Conservation (phyloP, 2,329 filamentous ascomycete species). For the Scytalidium lignicola region DNA sequence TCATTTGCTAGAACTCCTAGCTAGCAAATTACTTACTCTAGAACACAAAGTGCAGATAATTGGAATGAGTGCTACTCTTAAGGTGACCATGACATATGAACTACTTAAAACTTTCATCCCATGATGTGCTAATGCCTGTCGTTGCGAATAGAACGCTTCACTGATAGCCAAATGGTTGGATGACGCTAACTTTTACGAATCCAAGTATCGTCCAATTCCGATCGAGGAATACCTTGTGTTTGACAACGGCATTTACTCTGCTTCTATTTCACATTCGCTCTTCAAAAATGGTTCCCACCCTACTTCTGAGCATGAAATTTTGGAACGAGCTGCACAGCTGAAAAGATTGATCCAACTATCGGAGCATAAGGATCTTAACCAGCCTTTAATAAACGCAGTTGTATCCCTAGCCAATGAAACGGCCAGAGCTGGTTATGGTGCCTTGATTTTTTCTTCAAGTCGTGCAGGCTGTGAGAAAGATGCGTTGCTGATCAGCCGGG, state of each 20-base stretch:
- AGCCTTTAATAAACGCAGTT: slow-evolving; percentile 64
- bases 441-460: slow-evolving; percentile 69
- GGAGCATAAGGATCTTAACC: slow-evolving; percentile 54
- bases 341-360: slow-evolving; percentile 50
- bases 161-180: slow-evolving; percentile 63
- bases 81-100: slow-evolving; percentile 41
- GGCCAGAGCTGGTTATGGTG: slow-evolving; percentile 62
- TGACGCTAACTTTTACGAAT: slow-evolving; percentile 65
- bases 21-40: slow-evolving; percentile 66
- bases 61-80: slow-evolving; percentile 76
- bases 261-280: slow-evolving; percentile 51
- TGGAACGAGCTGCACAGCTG: slow-evolving; percentile 26
- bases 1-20: slow-evolving; percentile 69
- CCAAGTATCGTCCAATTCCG: slow-evolving; percentile 68
- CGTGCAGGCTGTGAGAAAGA: slow-evolving; percentile 62
- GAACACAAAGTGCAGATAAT: slow-evolving; percentile 65
- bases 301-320: slow-evolving; percentile 19
- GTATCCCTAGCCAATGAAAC: slow-evolving; percentile 66
- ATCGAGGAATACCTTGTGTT: slow-evolving; percentile 71
- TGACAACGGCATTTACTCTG: slow-evolving; percentile 62
- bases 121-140: not conserved
- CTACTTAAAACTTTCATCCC: not conserved
- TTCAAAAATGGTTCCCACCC: slow-evolving; percentile 53
- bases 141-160: slow-evolving; percentile 54
- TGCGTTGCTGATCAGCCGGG: slow-evolving; percentile 62